Conservation (phyloP, 345 rosid genomes). For the Lepidium aucheri region DNA sequence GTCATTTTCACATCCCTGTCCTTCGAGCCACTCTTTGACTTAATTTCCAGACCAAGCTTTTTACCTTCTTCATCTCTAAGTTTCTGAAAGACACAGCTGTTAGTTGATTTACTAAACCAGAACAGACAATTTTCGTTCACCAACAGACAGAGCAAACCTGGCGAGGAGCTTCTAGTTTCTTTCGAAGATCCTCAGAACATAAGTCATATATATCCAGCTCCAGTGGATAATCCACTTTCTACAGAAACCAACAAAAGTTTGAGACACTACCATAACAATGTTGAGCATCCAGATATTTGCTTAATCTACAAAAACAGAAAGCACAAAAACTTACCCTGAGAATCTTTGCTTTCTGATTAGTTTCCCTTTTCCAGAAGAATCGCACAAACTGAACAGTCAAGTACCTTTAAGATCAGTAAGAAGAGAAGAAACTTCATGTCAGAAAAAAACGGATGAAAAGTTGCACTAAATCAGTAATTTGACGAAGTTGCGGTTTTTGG, state of each 20-base stretch:
- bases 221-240: constrained; percentile 98
- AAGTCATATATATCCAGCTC: constrained; percentile 86
- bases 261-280: neutral
- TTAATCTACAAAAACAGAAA: constrained; percentile 2
- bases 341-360: constrained; percentile 97
- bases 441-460: neutral
- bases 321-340: constrained; percentile 54
- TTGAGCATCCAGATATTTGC: neutral
- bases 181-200: constrained; percentile 78
- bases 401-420: constrained; percentile 49
- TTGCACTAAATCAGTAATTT: neutral
- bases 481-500: neutral
- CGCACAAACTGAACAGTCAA: constrained; percentile 97
- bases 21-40: constrained; percentile 39
- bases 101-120: neutral
- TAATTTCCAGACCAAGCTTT: constrained; percentile 70
- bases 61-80: constrained; percentile 87
- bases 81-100: constrained; percentile 32
- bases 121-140: neutral
- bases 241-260: constrained; percentile 19
- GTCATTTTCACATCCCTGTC: constrained; percentile 66
- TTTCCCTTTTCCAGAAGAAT: constrained; percentile 99
- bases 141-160: constrained; percentile 40
- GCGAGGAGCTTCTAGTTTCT: constrained; percentile 79
- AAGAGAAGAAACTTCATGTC: neutral